phyloP scores from a whole-genome alignment of 495 filamentous ascomycete genomes.

The Physcia stellaris region DNA sequence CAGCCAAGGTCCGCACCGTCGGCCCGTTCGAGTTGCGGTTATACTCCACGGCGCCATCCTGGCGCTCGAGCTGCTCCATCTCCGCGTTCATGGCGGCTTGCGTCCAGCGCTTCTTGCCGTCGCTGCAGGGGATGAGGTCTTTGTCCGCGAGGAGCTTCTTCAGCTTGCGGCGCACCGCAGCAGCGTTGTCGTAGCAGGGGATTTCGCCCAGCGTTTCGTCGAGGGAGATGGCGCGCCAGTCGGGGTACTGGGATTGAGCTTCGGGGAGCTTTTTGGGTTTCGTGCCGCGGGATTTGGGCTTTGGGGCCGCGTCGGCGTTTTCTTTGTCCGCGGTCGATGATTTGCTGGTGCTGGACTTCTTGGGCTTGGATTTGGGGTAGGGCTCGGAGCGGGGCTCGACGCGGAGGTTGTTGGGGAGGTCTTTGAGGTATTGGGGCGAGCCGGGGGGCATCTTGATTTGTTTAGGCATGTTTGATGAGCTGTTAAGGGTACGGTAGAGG shows the following conservation, averaged over 20 bases:
- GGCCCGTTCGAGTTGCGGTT: slow-evolving; percentile 6
- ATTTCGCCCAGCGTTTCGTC: slow-evolving; percentile 9
- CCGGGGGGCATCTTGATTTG: slow-evolving; percentile 1
- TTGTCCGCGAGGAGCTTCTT: slow-evolving; percentile 10
- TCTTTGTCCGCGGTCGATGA: slow-evolving; percentile 8
- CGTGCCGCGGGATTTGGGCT: slow-evolving; percentile 2
- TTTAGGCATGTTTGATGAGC: background rate
- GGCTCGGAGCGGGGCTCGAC: slow-evolving; percentile 1
- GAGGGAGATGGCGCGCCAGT: slow-evolving; percentile 13
- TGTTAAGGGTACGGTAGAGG: too few relatives aligned
- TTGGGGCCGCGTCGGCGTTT: slow-evolving; percentile 13
- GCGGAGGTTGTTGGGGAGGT: background rate
- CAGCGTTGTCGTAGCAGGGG: slow-evolving; percentile 14
- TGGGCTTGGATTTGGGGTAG: slow-evolving; percentile 13
- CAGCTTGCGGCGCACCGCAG: slow-evolving; percentile 13
- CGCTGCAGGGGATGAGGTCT: slow-evolving; percentile 7
- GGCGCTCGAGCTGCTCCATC: slow-evolving; percentile 11
- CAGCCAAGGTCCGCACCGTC: background rate
- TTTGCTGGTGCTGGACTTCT: slow-evolving; percentile 3
- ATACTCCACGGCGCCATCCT: slow-evolving; percentile 4
- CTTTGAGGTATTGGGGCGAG: slow-evolving; percentile 1
- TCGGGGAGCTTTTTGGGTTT: slow-evolving; percentile 1
- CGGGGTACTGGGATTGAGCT: background rate
- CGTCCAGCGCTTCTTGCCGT: slow-evolving; percentile 12
- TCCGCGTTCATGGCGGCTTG: slow-evolving; percentile 8